phyloP scores from a whole-genome alignment of 352 stramenopile genomes.

The Phytophthora citricola region DNA sequence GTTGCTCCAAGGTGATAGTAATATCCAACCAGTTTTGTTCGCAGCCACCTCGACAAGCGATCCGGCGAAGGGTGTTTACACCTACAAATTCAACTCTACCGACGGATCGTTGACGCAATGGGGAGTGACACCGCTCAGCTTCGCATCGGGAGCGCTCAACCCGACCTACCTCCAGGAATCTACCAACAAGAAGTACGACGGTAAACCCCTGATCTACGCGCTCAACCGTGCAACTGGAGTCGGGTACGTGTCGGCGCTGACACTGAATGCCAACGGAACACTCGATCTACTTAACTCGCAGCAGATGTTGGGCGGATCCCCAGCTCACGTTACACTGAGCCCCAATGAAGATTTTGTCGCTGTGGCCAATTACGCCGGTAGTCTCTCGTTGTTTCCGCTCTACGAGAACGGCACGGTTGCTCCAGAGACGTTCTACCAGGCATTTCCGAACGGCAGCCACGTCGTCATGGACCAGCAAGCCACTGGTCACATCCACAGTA shows the following conservation, averaged over 20 bases:
- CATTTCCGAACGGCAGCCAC: conserved; percentile 42
- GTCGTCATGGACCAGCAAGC: conserved; percentile 41
- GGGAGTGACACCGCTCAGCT: conserved; percentile 37
- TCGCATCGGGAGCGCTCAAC: conserved; percentile 41
- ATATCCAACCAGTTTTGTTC: conserved; percentile 36
- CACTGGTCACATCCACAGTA: conserved; percentile 58
- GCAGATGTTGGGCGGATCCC: conserved; percentile 43
- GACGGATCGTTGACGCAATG: conserved; percentile 39
- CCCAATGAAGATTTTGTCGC: conserved; percentile 54
- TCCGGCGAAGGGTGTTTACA: conserved; percentile 52
- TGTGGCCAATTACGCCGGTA: conserved; percentile 63
- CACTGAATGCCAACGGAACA: conserved; percentile 28
- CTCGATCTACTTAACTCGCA: conserved; percentile 49
- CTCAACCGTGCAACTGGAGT: conserved; percentile 43
- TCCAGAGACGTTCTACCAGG: conserved; percentile 33
- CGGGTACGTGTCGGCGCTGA: conserved; percentile 51
- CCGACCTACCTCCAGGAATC: conserved; percentile 57
- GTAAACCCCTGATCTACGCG: conserved; percentile 45
- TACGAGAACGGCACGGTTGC: conserved; percentile 45
- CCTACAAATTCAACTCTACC: conserved; percentile 46
- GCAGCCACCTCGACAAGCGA: conserved; percentile 58
- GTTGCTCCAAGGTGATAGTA: not conserved
- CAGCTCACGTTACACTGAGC: conserved; percentile 50
- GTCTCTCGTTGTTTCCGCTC: conserved; percentile 54
- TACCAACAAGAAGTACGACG: conserved; percentile 12